Evolutionary conservation across 306 rosid species (phyloP).

Genomic region (Ammopiptanthus mongolicus): DNA sequence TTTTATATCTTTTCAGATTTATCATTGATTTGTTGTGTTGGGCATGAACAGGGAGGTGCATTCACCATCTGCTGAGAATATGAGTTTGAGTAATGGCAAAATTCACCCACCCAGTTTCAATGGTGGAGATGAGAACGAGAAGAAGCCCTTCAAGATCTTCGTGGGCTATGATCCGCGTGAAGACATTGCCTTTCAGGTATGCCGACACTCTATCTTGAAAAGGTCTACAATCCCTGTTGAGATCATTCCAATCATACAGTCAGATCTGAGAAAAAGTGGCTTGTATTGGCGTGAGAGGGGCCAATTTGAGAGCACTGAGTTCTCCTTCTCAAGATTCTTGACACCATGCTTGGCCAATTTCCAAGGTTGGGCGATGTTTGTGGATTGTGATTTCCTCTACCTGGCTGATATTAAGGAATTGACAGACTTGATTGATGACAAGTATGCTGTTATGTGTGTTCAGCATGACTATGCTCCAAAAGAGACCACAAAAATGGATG

Average conservation of each 20-base stretch:
- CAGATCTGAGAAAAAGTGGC: conserved; percentile 56
- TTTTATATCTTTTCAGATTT: neutral
- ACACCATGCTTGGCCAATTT: conserved; percentile 53
- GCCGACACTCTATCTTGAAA: conserved; percentile 51
- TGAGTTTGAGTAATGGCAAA: conserved; percentile 44
- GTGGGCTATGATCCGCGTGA: conserved; percentile 65
- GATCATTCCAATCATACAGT: conserved; percentile 50
- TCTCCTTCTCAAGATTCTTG: conserved; percentile 63
- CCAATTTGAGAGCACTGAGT: conserved; percentile 64
- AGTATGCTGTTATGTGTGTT: conserved; percentile 63
- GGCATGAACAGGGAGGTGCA: conserved; percentile 16
- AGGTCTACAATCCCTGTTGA: conserved; percentile 64
- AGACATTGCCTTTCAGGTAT: conserved; percentile 59
- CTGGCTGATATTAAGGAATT: conserved; percentile 57
- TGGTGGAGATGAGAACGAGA: conserved; percentile 22
- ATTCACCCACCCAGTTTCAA: conserved; percentile 3
- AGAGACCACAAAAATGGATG: conserved; percentile 72
- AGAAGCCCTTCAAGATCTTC: conserved; percentile 49
- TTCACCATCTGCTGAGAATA: conserved; percentile 15
- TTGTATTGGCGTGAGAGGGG: conserved; percentile 69
- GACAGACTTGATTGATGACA: conserved; percentile 45
- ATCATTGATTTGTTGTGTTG: neutral
- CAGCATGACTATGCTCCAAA: conserved; percentile 69
- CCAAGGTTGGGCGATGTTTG: conserved; percentile 74
- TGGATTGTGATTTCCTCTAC: conserved; percentile 72